Evolutionary conservation across 345 rosid genomes (phyloP), one percentile per base, ranked within the genome.

Genomic region (Sisymbrium altissimum): DNA sequence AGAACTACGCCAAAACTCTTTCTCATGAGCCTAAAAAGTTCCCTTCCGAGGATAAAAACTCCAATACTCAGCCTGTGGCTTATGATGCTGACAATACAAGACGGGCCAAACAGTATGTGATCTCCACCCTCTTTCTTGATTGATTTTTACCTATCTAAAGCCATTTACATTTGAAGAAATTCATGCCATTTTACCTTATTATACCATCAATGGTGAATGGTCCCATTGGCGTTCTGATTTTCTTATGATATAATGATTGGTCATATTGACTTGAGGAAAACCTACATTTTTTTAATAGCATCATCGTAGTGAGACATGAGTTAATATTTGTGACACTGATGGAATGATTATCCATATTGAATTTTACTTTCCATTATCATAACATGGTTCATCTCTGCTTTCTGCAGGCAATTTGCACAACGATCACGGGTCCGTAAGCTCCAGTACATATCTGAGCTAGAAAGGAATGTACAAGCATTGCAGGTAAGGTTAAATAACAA

Each of bases 401-500:
- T 18, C 7, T 80, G 75, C 81, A 96, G 99, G 89, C 99, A 92
- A 89, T 96, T 92, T 57, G 99, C 99, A 71, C 99, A 96, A 68
- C 91, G 99, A 36, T 96, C 99, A 55, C 81, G 99, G 70, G 98
- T 92, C 23, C 89, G 99, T 23, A 96, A 96, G 81, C 98, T 96
- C 72, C 99, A 96, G 83, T 92, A 92, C 82, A 96, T 96, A 80
- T 93, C 99, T 81, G 99, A 96, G 83, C 81, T 92, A 81, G 99
- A 96, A 87, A 88, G 93, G 66, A 90, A 88, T 81, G 99, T 96
- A 35, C 98, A 96, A 82, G 85, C 89, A 81, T 90, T 96, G 78
- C 97, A 96, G 93, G 99, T 80, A 77, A 83, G 80, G 77, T 45
- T 45, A 25, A 21, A 15, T n/a, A 19, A 41, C 9, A 9, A 11